Evolutionary conservation across 1,284 basidiomycete species (phyloP).

Genomic region (Pisolithus thermaeus): DNA sequence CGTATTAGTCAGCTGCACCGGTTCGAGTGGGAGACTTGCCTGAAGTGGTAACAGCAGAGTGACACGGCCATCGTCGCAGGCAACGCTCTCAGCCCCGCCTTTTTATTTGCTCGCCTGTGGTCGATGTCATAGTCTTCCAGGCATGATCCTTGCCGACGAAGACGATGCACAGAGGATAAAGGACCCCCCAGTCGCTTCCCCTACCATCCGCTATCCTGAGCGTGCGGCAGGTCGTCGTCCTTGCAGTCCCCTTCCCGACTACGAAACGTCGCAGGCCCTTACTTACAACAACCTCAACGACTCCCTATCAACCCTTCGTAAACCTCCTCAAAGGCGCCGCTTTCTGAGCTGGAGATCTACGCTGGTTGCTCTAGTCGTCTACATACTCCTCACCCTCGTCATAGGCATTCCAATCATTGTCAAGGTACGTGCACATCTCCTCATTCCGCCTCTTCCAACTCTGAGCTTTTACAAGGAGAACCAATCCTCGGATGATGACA

Average conservation of each 20-base stretch:
- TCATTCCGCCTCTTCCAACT: background rate
- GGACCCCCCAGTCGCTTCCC: constrained; percentile 30
- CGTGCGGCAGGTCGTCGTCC: constrained; percentile 38
- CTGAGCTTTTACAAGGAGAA: constrained; percentile 16
- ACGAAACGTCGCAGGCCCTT: constrained; percentile 59
- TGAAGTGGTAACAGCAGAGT: no score
- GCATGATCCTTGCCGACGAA: constrained; percentile 59
- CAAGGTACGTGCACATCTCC: constrained; percentile 29
- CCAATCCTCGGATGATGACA: constrained; percentile 5
- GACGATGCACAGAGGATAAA: constrained; percentile 42
- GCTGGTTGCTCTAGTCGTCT: constrained; percentile 38
- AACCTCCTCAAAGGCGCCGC: constrained; percentile 26
- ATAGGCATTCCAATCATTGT: constrained; percentile 45
- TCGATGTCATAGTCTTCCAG: constrained; percentile 31
- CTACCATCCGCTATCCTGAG: constrained; percentile 45
- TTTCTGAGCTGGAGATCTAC: constrained; percentile 36
- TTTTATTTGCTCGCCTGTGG: constrained; percentile 7
- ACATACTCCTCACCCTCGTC: constrained; percentile 41
- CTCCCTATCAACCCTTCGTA: constrained; percentile 22
- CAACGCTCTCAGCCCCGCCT: no score
- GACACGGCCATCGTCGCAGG: no score
- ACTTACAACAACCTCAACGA: constrained; percentile 23
- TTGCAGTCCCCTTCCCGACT: constrained; percentile 52
- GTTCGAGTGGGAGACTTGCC: no score
- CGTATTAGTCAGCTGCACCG: no score